Base-by-base conservation (phyloP, 2,329 filamentous ascomycete species). In the Juglanconis oblonga region DNA sequence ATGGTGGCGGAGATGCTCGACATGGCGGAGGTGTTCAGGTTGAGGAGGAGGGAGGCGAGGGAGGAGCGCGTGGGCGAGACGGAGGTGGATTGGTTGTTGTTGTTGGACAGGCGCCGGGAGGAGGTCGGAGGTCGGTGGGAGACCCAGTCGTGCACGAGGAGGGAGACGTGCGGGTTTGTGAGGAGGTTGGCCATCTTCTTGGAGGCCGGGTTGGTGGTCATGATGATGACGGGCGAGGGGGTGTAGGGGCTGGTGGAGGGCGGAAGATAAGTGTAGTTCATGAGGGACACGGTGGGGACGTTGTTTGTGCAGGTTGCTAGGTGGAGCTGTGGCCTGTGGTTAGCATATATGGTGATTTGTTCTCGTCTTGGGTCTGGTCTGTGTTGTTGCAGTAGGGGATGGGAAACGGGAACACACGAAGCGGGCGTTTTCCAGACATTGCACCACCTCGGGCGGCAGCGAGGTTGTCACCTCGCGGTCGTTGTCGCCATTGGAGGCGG, bases 251-350 rank as follows among this genome's bases (percentile, higher is more conserved):
- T 52, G 55, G 48, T 17, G 14, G 90, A 91, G 5, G 83, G 87
- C 44, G 92, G 89, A 29, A 99, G 89, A 77, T 97, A 98, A 71
- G 95, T 98, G 80, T 98, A 98, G 80, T 96, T 97, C 95, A 99
- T 99, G 65, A 99, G 86, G 42, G 92, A 96, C 66, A 98, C 91
- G 73, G 98, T 92, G 9, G 95, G 95, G 64, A 87, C 81, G 70
- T 95, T 89, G 67, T 89, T 82, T 67, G 87, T 87, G 74, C 90
- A 96, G 59, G 95, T 99, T 68, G 95, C 93, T 56, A 99, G 89
- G 76, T 99, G 95, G 67, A 99, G 91, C 92, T 97, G 70, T 67
- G 8, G 35, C 50, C 29, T n/a, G 51, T 53, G 31, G 50, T 63
- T 32, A 63, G 57, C 32, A 13, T n/a, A 32, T 35, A 29, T 48